Evolutionary conservation across 129 eudicot species (phyloP), one percentile per base, ranked within the genome.

Genomic region (Sambucus nigra): DNA sequence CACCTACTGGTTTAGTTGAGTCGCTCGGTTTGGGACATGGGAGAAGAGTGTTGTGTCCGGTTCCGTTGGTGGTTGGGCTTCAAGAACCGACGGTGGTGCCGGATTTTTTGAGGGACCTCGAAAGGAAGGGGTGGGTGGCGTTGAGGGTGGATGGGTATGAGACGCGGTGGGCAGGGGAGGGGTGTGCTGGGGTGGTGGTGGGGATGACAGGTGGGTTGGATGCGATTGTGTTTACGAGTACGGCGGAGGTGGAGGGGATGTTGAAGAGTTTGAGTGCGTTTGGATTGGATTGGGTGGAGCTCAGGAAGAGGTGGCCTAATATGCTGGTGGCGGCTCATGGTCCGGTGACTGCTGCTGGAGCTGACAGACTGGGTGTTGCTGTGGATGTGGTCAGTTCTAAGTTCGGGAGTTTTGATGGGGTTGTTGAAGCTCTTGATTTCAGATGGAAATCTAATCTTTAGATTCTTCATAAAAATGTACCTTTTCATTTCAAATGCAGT

Each of bases 281-380:
- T 71, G 97, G 95, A 21, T 51, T 78, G 73, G 67, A 72, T 55
- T 89, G 97, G 97, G 71, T 15, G 47, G 61, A 32, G 64, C 55
- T 84, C 70, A 64, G 78, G 74, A 64, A 24, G 70, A 47, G 57
- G 66, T 81, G 83, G 51, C 86, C 93, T 15, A 55, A 60, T 69
- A 46, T 88, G 77, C 76, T 88, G 55, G 92, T 68, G 55, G 97
- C 94, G 20, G 92, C 85, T 29, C 97, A 88, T 50, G 97, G 97
- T 26, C 97, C 97, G 22, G 94, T 88, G 13, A 88, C 94, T 55
- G 94, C 94, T 22, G 79, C 78, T 27, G 97, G 97, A 51, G 92
- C 88, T 7, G 88, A 84, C 73, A 71, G 77, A 25, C 65, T 84
- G 59, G 88, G 97, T 13, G 93, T 89, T 51, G 53, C 60, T 5